These are phyloP conservation scores for Cladosporium oxysporum DNA, from an alignment of 2,329 filamentous ascomycete species.

Conservation along the genomic window DNA sequence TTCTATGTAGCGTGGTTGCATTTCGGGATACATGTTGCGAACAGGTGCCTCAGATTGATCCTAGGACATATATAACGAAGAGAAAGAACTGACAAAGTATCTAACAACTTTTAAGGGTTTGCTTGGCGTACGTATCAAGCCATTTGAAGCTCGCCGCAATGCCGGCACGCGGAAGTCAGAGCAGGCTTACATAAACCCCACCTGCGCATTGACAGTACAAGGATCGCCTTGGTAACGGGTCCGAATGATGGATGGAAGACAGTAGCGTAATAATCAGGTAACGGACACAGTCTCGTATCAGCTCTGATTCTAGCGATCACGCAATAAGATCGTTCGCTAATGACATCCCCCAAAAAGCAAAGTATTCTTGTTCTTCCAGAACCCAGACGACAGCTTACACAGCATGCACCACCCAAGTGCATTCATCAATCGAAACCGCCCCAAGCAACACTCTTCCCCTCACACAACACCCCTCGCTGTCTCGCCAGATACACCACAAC, in stretches of 20 bases:
- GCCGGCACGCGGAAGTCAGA: background rate
- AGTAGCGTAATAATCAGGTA: background rate
- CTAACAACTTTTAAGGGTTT: background rate
- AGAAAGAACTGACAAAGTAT: background rate
- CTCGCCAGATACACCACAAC: conserved; percentile 30
- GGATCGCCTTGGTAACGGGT: background rate
- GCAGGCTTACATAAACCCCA: background rate
- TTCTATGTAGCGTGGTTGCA: too few species aligned
- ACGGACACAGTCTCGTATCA: too few species aligned
- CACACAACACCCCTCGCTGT: conserved; percentile 2
- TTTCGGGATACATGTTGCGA: too few species aligned
- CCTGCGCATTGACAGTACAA: background rate
- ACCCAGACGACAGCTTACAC: background rate
- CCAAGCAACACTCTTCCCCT: conserved; percentile 10
- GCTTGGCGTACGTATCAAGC: background rate
- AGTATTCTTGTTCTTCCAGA: background rate
- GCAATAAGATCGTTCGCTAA: background rate
- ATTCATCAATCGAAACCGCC: conserved; percentile 8
- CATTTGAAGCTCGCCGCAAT: background rate
- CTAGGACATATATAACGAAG: background rate
- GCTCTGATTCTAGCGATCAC: background rate
- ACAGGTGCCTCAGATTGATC: too few species aligned
- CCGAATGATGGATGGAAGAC: background rate
- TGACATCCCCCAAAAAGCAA: too few species aligned
- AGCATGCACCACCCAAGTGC: background rate